Conservation (phyloP, 139 green algal genomes). For the Chlamydomonas sphaeroides region DNA sequence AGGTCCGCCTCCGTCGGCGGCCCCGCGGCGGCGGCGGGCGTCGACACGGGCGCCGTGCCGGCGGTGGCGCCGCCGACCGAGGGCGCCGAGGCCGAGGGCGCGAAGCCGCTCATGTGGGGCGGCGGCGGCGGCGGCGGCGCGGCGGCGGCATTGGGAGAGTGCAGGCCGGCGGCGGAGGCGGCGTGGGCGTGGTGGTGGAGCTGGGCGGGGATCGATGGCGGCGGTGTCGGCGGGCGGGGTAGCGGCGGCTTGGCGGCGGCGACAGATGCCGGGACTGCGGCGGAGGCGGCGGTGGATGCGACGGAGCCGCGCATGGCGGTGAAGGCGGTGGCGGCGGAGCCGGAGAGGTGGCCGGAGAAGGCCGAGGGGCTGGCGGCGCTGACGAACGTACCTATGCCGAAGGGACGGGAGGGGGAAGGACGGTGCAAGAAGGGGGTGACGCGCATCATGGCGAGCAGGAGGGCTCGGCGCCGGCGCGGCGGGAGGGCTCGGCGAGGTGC, state of each 20-base stretch:
- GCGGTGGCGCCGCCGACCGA: not conserved
- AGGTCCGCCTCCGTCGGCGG: slow-evolving; percentile 19
- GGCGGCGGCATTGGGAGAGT: too few relatives aligned
- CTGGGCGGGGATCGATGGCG: not conserved
- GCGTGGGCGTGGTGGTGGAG: not conserved
- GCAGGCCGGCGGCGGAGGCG: not conserved
- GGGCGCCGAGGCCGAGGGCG: not conserved
- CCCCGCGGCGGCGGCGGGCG: not conserved
- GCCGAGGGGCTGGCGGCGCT: slow-evolving; percentile 8
- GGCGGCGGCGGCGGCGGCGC: not conserved
- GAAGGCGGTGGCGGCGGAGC: not conserved
- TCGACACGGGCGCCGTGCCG: not conserved
- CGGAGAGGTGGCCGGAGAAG: slow-evolving; percentile 1
- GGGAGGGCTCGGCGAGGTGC: too few relatives aligned
- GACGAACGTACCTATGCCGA: not conserved
- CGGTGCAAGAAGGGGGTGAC: too few relatives aligned
- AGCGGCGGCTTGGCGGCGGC: too few relatives aligned
- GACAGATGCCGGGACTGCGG: too few relatives aligned
- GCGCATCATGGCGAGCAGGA: too few relatives aligned
- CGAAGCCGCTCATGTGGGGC: too few relatives aligned
- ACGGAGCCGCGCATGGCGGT: too few relatives aligned
- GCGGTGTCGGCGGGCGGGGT: too few relatives aligned
- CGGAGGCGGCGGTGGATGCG: too few relatives aligned
- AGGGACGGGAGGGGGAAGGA: too few relatives aligned
- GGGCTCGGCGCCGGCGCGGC: too few relatives aligned